These are phyloP conservation scores for Ottelia alismoides DNA, from an alignment of 106 monocot genomes.

Conservation along the genomic window DNA sequence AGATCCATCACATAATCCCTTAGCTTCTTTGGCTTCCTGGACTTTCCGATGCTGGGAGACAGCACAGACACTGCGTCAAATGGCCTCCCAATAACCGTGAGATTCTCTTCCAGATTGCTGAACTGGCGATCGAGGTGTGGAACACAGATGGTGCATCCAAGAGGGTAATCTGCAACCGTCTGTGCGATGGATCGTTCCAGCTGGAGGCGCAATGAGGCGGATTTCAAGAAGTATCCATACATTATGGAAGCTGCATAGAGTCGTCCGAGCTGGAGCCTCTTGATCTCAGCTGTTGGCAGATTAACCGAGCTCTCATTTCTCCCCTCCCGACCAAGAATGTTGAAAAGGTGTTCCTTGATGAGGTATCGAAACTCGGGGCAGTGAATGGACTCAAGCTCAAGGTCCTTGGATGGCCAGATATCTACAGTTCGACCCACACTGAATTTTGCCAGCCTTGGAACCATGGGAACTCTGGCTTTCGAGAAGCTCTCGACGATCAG, in stretches of 20 bases:
- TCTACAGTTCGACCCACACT: slow-evolving; percentile 18
- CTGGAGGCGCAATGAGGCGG: slow-evolving; percentile 27
- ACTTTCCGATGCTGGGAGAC: slow-evolving; percentile 4
- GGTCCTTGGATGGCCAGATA: slow-evolving; percentile 32
- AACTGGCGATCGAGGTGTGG: slow-evolving; percentile 11
- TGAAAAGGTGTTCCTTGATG: slow-evolving; percentile 35
- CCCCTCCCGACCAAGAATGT: slow-evolving; percentile 24
- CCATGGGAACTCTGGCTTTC: slow-evolving; percentile 42
- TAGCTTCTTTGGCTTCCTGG: slow-evolving; percentile 17
- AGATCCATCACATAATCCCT: slow-evolving; percentile 45
- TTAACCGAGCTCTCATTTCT: slow-evolving; percentile 6
- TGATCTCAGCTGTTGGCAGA: slow-evolving; percentile 19
- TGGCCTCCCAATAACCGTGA: slow-evolving; percentile 11
- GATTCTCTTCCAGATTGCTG: slow-evolving; percentile 10
- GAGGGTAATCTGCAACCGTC: slow-evolving; percentile 11
- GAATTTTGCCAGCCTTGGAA: slow-evolving; percentile 29
- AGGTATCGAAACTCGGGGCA: slow-evolving; percentile 27
- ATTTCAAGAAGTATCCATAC: slow-evolving; percentile 56
- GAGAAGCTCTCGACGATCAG: slow-evolving; percentile 42
- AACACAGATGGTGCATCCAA: slow-evolving; percentile 7
- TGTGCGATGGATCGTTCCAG: slow-evolving; percentile 34
- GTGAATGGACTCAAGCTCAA: slow-evolving; percentile 39
- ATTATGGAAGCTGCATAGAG: slow-evolving; percentile 55
- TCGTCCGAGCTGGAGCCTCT: slow-evolving; percentile 38
- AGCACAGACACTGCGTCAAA: slow-evolving; percentile 10